A percentile compares a stretch with the other conserved stretches of the same genome.
phyloP scores from a whole-genome alignment of 2,329 filamentous ascomycete genomes.

The Dissoconium aciculare region DNA sequence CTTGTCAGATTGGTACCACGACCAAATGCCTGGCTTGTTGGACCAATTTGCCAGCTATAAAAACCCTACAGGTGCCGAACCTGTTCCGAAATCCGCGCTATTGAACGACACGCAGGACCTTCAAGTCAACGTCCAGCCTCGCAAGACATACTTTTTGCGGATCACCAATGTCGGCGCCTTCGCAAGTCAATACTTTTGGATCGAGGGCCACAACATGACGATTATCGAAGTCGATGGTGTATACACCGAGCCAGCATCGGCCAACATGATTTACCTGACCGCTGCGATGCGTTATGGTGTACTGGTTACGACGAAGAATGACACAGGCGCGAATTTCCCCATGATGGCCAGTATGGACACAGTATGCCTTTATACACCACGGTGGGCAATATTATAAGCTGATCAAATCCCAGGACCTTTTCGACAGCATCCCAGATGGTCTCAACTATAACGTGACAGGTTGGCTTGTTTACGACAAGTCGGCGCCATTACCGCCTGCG shows the following conservation, averaged over 20 bases:
- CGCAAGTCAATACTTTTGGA: conserved; percentile 55
- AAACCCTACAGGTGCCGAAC: conserved; percentile 47
- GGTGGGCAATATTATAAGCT: no score
- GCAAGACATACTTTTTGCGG: conserved; percentile 48
- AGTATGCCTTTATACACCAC: conserved; percentile 19
- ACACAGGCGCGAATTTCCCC: conserved; percentile 42
- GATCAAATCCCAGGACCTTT: conserved; percentile 30
- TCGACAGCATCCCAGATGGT: conserved; percentile 50
- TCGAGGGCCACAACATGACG: conserved; percentile 51
- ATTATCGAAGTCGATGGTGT: conserved; percentile 59
- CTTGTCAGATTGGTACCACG: conserved; percentile 61
- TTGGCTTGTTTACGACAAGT: conserved; percentile 41
- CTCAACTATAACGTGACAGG: conserved; percentile 51
- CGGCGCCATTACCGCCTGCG: conserved; percentile 34
- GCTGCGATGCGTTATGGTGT: conserved; percentile 59
- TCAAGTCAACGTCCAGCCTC: conserved; percentile 32
- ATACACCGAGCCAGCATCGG: conserved; percentile 44
- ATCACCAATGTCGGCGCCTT: conserved; percentile 58
- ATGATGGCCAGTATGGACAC: conserved; percentile 39
- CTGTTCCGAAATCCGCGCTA: conserved; percentile 49
- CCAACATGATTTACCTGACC: conserved; percentile 48
- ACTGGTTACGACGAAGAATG: conserved; percentile 46
- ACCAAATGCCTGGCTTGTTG: conserved; percentile 37
- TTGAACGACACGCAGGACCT: conserved; percentile 46
- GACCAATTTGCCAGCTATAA: conserved; percentile 38